These are phyloP conservation scores for Gossypium davidsonii DNA, from an alignment of 441 rosid species.

Conservation along the genomic window DNA sequence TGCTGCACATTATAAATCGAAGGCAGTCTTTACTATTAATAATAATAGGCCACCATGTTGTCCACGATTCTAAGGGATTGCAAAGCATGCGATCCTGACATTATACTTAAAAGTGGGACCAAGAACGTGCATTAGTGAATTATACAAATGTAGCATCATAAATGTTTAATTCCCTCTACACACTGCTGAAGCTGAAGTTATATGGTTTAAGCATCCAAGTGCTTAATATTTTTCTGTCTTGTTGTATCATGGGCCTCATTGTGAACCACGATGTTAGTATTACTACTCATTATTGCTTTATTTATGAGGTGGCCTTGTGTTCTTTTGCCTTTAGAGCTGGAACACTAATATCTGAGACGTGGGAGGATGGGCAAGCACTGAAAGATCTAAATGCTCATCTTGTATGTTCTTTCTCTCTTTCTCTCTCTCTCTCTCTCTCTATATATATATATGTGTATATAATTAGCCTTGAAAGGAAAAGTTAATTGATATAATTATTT, in stretches of 20 bases:
- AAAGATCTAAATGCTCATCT: slow-evolving; percentile 92
- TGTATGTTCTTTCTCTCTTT: slow-evolving; percentile 36
- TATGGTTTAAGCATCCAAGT: neutral
- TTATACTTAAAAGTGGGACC: neutral
- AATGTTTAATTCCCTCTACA: neutral
- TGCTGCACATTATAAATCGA: neutral
- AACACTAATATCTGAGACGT: slow-evolving; percentile 90
- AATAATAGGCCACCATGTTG: neutral
- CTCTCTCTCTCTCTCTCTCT: neutral
- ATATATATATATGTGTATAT: neutral
- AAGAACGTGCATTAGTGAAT: neutral
- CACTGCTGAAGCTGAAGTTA: neutral
- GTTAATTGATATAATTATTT: neutral
- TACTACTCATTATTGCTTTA: neutral
- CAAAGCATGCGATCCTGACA: neutral
- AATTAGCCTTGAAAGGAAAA: slow-evolving; percentile 7
- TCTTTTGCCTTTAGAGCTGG: slow-evolving; percentile 69
- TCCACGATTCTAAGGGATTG: neutral
- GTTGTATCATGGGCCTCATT: neutral
- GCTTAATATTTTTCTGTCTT: slow-evolving; percentile 2
- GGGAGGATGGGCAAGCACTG: slow-evolving; percentile 97
- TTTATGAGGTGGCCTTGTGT: neutral
- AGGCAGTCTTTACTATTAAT: neutral
- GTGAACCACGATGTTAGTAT: neutral
- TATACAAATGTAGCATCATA: neutral